Conservation (phyloP, 2,329 filamentous ascomycete species). For the Curvularia verruculosa region DNA sequence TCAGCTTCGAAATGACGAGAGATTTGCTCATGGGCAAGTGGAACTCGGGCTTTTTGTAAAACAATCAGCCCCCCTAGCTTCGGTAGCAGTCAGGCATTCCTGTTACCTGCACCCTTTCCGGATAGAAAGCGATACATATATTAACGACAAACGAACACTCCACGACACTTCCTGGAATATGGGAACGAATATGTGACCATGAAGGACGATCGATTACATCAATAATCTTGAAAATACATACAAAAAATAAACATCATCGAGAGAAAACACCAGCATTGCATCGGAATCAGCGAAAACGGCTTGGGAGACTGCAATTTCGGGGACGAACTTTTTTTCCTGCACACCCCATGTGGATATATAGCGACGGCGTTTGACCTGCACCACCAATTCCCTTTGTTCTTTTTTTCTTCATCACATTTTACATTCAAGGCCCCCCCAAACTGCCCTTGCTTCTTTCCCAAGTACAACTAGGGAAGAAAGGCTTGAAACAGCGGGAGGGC, state of each 20-base stretch:
- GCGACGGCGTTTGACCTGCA: conserved; percentile 16
- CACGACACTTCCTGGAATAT: background rate
- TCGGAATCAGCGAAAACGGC: conserved; percentile 16
- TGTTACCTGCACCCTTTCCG: conserved; percentile 11
- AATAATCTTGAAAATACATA: background rate
- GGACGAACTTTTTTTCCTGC: background rate
- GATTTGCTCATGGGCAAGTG: conserved; percentile 73
- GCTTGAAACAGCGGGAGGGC: background rate
- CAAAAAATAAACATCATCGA: conserved; percentile 1
- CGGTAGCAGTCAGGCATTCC: background rate
- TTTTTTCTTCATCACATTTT: background rate
- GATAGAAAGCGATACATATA: conserved; percentile 4
- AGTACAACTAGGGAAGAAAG: background rate
- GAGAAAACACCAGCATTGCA: conserved; percentile 22
- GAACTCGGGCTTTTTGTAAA: conserved; percentile 40
- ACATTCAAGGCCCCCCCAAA: background rate
- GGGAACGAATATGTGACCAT: conserved; percentile 4
- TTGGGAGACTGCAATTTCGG: conserved; percentile 9
- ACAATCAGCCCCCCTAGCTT: background rate
- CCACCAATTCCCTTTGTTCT: no score
- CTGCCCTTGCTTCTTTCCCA: background rate
- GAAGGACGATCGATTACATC: background rate
- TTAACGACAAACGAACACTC: conserved; percentile 2
- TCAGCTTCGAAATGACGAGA: conserved; percentile 92
- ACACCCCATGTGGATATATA: conserved; percentile 13